These are phyloP conservation scores for Halophytophthora polymorphica DNA, from an alignment of 352 stramenopile species.

Conservation along the genomic window DNA sequence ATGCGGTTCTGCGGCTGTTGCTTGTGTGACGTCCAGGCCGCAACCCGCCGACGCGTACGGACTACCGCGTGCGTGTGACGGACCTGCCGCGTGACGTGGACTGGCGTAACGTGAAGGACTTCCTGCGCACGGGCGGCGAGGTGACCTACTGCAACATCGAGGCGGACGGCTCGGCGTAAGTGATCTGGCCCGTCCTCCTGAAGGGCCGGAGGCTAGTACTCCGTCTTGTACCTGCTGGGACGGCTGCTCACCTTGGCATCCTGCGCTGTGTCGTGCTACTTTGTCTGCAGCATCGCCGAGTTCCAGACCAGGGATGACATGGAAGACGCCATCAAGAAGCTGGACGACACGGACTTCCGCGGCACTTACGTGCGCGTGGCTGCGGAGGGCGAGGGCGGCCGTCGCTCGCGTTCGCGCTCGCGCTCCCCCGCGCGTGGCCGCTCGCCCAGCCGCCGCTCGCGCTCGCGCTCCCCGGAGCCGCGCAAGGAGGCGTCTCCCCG, in stretches of 20 bases:
- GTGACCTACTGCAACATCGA: constrained; percentile 87
- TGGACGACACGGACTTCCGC: constrained; percentile 87
- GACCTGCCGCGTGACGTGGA: constrained; percentile 75
- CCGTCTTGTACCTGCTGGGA: neutral
- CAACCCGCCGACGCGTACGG: constrained; percentile 70
- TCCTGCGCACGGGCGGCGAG: constrained; percentile 76
- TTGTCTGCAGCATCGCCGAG: constrained; percentile 56
- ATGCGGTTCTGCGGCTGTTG: constrained; percentile 1
- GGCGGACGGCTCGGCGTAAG: constrained; percentile 78
- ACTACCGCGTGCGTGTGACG: constrained; percentile 74
- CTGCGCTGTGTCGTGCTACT: neutral
- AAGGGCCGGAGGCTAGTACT: too few relatives aligned
- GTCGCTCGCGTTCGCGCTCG: constrained; percentile 42
- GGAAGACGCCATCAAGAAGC: constrained; percentile 81
- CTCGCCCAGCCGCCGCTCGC: constrained; percentile 60
- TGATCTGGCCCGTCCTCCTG: constrained; percentile 1
- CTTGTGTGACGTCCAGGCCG: constrained; percentile 31
- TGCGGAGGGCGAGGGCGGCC: constrained; percentile 24
- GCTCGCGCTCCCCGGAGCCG: constrained; percentile 60
- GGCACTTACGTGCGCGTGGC: constrained; percentile 79
- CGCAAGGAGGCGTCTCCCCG: constrained; percentile 64
- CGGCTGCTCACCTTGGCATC: constrained; percentile 4
- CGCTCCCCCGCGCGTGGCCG: constrained; percentile 53
- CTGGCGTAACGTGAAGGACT: constrained; percentile 88
- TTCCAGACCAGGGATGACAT: constrained; percentile 82